Base-by-base conservation (phyloP, 306 rosid genomes). In the Inga oerstediana region DNA sequence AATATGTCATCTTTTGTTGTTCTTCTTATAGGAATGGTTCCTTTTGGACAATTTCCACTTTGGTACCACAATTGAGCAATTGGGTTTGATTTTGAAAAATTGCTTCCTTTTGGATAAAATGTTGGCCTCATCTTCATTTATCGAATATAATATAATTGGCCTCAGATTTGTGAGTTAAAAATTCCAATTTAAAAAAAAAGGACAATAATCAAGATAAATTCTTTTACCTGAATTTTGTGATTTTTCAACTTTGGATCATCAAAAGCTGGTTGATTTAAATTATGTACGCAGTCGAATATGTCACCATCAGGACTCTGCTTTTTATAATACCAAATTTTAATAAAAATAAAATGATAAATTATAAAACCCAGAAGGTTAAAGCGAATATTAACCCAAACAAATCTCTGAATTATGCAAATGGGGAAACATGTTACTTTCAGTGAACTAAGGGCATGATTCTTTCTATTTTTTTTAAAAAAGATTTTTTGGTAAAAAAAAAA, bases 291-390 rank as follows among this genome's bases (percentile, higher is more conserved):
- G 78, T 90, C 93, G n/a, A 90, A 88, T 24, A 88, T 82, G 82
- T 89, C 93, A 22, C 91, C 91, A 82, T 89, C 89, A 6, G 93
- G 89, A 54, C 93, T 88, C 93, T 89, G 91, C 59, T 76, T 62
- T 49, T 75, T 44, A 27, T 10, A 56, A 59, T 4, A 56, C 49
- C 69, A 82, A 87, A 61, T 41, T 56, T 48, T 15, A 13, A 58
- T 69, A 59, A 81, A 20, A 13, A 58, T 69, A 59, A 81, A 20
- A 74, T 52, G 0, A 1, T 49, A 61, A 48, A 66, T 70, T 56
- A 66, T 10, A 73, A 35, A 4, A 10, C 10, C 17, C 37, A 48
- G 16, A 10, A 8, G 48, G 13, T 10, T 8, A 45, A 11, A 43
- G 48, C 0, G 13, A 45, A 8, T 10, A 10, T 45, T 45, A 8